Conservation (phyloP, 306 rosid genomes). For the Citrullus mucosospermus region DNA sequence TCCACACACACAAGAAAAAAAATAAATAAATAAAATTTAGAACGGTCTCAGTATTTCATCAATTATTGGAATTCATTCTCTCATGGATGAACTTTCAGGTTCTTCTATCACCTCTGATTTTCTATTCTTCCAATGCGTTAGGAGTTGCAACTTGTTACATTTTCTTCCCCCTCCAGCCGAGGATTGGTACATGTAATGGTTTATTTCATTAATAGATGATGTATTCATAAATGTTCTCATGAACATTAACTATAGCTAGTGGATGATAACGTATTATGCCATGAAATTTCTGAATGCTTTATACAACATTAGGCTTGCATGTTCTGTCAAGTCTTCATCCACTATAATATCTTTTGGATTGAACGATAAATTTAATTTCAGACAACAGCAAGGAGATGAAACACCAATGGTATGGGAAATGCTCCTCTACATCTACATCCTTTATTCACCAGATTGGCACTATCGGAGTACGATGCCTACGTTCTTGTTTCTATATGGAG, state of each 20-base stretch:
- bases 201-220: neutral
- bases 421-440: slow-evolving; percentile 72
- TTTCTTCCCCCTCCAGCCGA: neutral
- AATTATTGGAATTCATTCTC: neutral
- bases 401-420: slow-evolving; percentile 95
- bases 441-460: slow-evolving; percentile 88
- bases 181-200: neutral
- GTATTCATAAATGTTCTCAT: neutral
- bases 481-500: slow-evolving; percentile 61
- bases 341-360: neutral
- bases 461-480: slow-evolving; percentile 80
- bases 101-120: neutral
- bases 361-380: slow-evolving; percentile 14
- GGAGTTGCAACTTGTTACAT: neutral
- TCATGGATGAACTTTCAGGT: neutral
- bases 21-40: neutral
- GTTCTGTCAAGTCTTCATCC: neutral
- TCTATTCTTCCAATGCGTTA: neutral
- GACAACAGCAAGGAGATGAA: slow-evolving; percentile 87
- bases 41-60: neutral
- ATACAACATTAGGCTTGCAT: neutral
- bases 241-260: neutral
- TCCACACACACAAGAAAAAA: neutral
- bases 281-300: neutral
- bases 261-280: neutral